Evolutionary conservation across 345 rosid genomes (phyloP).

Genomic region (Cochlearia excelsa): DNA sequence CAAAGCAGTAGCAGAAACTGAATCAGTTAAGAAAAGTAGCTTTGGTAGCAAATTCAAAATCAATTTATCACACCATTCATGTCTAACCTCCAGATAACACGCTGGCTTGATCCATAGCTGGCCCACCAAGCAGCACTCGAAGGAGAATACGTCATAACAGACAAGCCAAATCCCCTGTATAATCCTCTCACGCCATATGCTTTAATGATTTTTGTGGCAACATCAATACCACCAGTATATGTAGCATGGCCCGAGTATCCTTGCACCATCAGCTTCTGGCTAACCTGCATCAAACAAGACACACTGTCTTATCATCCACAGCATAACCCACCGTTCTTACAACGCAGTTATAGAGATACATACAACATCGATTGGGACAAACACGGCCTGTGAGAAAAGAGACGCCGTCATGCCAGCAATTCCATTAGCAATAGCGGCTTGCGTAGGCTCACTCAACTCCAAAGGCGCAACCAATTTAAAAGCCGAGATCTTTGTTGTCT

Average conservation of each 20-base stretch:
- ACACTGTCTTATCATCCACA: constrained; percentile 2
- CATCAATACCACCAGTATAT: constrained; percentile 91
- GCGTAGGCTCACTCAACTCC: constrained; percentile 63
- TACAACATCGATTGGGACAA: constrained; percentile 97
- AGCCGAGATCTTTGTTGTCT: constrained; percentile 79
- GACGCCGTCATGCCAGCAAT: constrained; percentile 93
- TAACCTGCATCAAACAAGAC: constrained; percentile 51
- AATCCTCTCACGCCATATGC: constrained; percentile 81
- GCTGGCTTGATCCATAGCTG: constrained; percentile 93
- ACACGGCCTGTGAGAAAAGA: constrained; percentile 77
- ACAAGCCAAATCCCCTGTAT: constrained; percentile 92
- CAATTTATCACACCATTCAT: constrained; percentile 11
- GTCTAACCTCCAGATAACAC: constrained; percentile 85
- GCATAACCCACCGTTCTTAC: not conserved
- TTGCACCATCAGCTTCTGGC: constrained; percentile 98
- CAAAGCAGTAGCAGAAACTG: constrained; percentile 33
- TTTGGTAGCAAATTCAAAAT: constrained; percentile 11
- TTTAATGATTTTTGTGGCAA: constrained; percentile 72
- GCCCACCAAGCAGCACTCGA: constrained; percentile 99
- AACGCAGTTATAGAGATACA: constrained; percentile 25
- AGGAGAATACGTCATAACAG: constrained; percentile 91
- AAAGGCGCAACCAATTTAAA: constrained; percentile 66
- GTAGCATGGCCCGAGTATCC: constrained; percentile 93
- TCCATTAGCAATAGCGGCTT: constrained; percentile 95
- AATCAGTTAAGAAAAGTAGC: not conserved